Percentiles rank a stretch among this genome's conserved stretches.
phyloP scores from a whole-genome alignment of 768 basidiomycete genomes.

The Suillus subluteus region DNA sequence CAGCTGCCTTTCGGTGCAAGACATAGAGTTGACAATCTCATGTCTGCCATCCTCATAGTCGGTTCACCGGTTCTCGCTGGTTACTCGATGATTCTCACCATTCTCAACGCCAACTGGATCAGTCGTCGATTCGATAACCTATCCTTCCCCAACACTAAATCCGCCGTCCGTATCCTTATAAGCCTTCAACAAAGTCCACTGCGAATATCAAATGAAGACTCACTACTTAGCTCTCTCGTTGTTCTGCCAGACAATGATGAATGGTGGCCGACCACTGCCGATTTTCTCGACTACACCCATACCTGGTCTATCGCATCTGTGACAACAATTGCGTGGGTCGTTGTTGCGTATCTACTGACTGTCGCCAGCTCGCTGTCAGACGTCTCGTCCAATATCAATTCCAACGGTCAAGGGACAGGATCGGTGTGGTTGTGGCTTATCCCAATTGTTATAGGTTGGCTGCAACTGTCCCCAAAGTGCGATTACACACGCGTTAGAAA shows the following conservation, averaged over 20 bases:
- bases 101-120: conserved; percentile 49
- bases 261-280: conserved; percentile 43
- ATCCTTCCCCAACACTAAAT: conserved; percentile 25
- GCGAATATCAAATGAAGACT: conserved; percentile 28
- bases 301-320: conserved; percentile 45
- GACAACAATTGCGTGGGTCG: conserved; percentile 46
- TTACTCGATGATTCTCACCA: conserved; percentile 49
- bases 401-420: conserved; percentile 42
- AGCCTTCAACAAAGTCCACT: conserved; percentile 48
- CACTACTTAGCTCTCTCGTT: conserved; percentile 43
- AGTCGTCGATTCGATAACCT: conserved; percentile 34
- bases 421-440: conserved; percentile 49
- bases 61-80: conserved; percentile 50
- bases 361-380: conserved; percentile 33
- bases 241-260: conserved; percentile 45
- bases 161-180: conserved; percentile 39
- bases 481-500: conserved; percentile 34
- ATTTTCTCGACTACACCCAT: conserved; percentile 40
- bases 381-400: conserved; percentile 26
- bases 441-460: conserved; percentile 44
- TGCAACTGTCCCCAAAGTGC: conserved; percentile 44
- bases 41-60: conserved; percentile 46
- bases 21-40: conserved; percentile 44
- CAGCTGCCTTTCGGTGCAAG: conserved; percentile 51
- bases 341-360: conserved; percentile 46